Evolutionary conservation across 345 rosid species (phyloP).

Genomic region (Toxicodendron radicans): DNA sequence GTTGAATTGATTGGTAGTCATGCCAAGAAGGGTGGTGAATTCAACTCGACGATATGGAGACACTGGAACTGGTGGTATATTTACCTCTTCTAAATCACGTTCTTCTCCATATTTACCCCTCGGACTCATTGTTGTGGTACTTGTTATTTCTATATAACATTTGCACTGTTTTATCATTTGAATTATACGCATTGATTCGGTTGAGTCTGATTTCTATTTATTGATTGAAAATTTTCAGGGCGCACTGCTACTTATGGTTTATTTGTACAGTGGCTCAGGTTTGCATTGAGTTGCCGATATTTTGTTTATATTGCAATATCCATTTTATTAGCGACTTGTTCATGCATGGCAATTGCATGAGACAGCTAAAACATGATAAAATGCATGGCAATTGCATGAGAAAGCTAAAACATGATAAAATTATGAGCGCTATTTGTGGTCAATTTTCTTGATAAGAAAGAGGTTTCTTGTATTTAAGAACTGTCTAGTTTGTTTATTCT

Average conservation of each 20-base stretch:
- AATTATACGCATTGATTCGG: background rate
- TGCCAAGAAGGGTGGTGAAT: constrained; percentile 40
- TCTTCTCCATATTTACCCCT: constrained; percentile 33
- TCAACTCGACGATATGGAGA: constrained; percentile 35
- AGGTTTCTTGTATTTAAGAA: background rate
- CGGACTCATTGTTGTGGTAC: constrained; percentile 33
- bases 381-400: background rate
- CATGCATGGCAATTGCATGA: background rate
- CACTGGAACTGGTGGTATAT: constrained; percentile 24
- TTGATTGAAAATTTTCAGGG: constrained; percentile 28
- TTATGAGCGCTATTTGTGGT: background rate
- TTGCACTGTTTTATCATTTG: background rate
- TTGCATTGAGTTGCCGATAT: constrained; percentile 3
- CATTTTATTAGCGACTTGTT: background rate
- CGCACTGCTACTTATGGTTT: constrained; percentile 29
- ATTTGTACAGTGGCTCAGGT: constrained; percentile 42
- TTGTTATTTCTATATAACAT: background rate
- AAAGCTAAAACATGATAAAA: background rate
- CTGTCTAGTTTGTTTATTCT: no score
- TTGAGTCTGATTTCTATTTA: background rate
- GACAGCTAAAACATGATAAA: background rate
- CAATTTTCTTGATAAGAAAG: background rate
- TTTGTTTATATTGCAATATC: background rate
- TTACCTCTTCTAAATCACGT: constrained; percentile 28
- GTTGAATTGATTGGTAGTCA: constrained; percentile 7